Evolutionary conservation across 495 filamentous ascomycete species (phyloP).

Genomic region (Penicillium parvum): DNA sequence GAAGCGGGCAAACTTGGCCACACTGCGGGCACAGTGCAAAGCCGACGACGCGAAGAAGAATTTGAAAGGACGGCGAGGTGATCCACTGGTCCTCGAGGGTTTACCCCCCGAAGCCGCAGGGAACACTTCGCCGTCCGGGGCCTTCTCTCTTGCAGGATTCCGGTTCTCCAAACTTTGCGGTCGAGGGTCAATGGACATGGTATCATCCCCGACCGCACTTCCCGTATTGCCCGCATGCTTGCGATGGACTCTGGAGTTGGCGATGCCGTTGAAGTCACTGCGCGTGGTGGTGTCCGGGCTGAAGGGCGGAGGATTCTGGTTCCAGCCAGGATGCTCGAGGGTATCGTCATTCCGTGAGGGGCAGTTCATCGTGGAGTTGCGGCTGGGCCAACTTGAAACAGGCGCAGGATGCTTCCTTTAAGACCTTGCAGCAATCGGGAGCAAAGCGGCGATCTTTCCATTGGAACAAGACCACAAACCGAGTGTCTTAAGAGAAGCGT

Average conservation of each 20-base stretch:
- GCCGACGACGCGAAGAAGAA: slow-evolving; percentile 13
- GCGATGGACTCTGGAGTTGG: slow-evolving; percentile 38
- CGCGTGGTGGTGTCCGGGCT: slow-evolving; percentile 57
- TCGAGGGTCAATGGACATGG: slow-evolving; percentile 21
- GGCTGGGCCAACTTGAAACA: background rate
- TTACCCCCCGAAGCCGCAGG: slow-evolving; percentile 30
- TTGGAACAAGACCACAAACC: slow-evolving; percentile 4
- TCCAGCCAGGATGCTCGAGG: slow-evolving; percentile 50
- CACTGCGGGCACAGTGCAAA: slow-evolving; percentile 19
- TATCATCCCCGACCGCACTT: slow-evolving; percentile 21
- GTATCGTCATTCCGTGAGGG: slow-evolving; percentile 60
- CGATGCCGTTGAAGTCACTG: slow-evolving; percentile 58
- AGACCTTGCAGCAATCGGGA: slow-evolving; percentile 8
- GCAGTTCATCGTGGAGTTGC: slow-evolving; percentile 53
- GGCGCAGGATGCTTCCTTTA: background rate
- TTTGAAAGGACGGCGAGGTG: slow-evolving; percentile 37
- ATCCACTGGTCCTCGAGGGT: slow-evolving; percentile 34
- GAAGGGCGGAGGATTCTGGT: slow-evolving; percentile 54
- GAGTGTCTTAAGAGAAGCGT: slow-evolving; percentile 12
- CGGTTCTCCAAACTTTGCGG: slow-evolving; percentile 21
- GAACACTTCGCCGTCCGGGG: slow-evolving; percentile 31
- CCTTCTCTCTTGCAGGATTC: slow-evolving; percentile 26
- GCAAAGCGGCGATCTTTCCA: slow-evolving; percentile 3
- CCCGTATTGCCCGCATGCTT: slow-evolving; percentile 25
- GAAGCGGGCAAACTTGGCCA: slow-evolving; percentile 69